These are phyloP conservation scores for Rutstroemia sp. DNA, from an alignment of 2,329 filamentous ascomycete species.

Conservation along the genomic window DNA sequence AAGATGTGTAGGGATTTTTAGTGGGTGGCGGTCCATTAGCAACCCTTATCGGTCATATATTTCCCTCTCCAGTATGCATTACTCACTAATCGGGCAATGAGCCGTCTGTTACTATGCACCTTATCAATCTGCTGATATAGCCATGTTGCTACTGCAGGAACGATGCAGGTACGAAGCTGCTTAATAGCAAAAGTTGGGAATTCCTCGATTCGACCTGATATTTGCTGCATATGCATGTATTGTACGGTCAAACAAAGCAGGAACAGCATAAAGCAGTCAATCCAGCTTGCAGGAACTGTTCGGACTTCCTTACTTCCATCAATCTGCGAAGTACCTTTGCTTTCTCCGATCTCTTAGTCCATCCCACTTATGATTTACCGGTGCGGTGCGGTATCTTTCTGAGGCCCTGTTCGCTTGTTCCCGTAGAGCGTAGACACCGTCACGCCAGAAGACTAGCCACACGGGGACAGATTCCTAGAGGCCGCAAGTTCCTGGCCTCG, in stretches of 20 bases:
- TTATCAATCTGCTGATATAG: not conserved
- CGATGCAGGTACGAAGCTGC: conserved; percentile 24
- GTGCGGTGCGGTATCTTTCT: not conserved
- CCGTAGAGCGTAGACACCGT: not conserved
- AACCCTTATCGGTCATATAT: conserved; percentile 6
- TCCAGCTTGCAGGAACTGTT: not conserved
- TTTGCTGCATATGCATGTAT: conserved; percentile 7
- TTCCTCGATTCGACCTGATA: not conserved
- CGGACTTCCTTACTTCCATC: not conserved
- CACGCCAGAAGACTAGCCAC: conserved; percentile 2
- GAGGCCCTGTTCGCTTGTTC: conserved; percentile 3
- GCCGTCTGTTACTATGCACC: not conserved
- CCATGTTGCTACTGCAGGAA: conserved; percentile 21
- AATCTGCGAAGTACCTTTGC: not conserved
- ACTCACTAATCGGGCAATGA: conserved; percentile 12
- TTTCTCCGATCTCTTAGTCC: not conserved
- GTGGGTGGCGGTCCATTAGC: not conserved
- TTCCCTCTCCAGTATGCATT: not conserved
- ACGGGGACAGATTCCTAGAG: conserved; percentile 5
- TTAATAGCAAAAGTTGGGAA: conserved; percentile 4
- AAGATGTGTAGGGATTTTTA: conserved; percentile 4
- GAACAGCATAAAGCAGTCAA: conserved; percentile 1
- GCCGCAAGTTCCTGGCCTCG: not conserved
- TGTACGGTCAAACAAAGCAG: not conserved
- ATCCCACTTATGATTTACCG: conserved; percentile 6